phyloP scores from a whole-genome alignment of 108 stramenopile species.

The Skeletonema menzelii region DNA sequence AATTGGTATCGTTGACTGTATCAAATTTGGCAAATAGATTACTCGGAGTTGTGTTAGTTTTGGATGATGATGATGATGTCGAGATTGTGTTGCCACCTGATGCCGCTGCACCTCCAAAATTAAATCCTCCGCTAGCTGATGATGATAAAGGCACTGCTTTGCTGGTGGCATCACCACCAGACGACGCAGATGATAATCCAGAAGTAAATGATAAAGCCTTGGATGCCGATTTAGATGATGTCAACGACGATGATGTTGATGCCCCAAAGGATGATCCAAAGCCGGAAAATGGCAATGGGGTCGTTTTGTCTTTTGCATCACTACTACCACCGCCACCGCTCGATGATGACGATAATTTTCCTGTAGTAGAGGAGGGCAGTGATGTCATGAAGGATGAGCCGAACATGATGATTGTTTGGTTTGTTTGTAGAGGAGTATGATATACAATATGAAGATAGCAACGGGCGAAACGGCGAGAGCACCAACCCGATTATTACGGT shows the following conservation, averaged over 20 bases:
- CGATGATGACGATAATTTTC: not conserved
- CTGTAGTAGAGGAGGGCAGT: conserved; percentile 6
- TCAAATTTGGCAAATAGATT: not conserved
- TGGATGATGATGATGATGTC: not conserved
- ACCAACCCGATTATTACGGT: too few species aligned
- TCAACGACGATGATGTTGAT: not conserved
- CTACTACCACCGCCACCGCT: not conserved
- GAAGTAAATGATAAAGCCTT: not conserved
- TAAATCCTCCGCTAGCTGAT: not conserved
- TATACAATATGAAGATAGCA: too few species aligned
- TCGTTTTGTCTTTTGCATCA: not conserved
- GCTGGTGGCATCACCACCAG: not conserved
- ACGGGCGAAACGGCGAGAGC: too few species aligned
- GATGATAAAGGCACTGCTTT: not conserved
- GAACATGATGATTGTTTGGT: not conserved
- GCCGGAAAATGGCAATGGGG: not conserved
- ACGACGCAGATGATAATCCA: not conserved
- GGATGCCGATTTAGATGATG: not conserved
- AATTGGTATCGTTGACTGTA: not conserved
- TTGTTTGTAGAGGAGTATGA: too few species aligned
- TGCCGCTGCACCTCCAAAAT: not conserved
- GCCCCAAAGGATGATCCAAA: not conserved
- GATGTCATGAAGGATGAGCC: conserved; percentile 12
- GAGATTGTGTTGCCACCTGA: not conserved
- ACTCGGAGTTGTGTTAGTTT: not conserved